phyloP scores from a whole-genome alignment of 2,329 filamentous ascomycete genomes.

The Sporothrix brasiliensis region DNA sequence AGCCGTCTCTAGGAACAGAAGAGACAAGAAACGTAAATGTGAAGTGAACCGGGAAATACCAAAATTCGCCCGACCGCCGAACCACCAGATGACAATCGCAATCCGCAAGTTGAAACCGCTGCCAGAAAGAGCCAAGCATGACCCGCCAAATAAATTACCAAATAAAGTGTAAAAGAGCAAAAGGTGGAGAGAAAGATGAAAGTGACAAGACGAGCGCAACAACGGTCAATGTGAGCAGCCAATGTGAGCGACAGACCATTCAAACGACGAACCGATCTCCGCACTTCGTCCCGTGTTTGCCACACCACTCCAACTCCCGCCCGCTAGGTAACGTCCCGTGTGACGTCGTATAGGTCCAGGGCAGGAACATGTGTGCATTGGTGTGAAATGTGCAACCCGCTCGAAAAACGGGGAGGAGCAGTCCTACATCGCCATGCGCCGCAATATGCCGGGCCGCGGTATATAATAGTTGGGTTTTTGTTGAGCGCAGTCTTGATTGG shows the following conservation, averaged over 20 bases:
- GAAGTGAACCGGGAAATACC: constrained; percentile 8
- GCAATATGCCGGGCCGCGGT: constrained; percentile 4
- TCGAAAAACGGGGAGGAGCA: no score
- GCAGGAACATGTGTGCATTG: not conserved
- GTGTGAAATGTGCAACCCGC: no score
- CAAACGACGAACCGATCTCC: not conserved
- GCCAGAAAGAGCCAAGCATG: not conserved
- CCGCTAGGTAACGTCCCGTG: constrained; percentile 14
- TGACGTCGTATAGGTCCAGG: constrained; percentile 17
- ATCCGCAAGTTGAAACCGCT: not conserved
- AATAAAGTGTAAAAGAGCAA: not conserved
- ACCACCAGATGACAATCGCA: not conserved
- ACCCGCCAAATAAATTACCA: constrained; percentile 14
- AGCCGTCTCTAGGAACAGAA: not conserved
- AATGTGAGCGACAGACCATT: not conserved
- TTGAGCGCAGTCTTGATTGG: not conserved
- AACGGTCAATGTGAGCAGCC: not conserved
- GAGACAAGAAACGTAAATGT: not conserved
- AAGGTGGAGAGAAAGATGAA: not conserved
- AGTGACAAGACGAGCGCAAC: not conserved
- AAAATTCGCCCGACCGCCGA: not conserved
- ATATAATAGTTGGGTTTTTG: not conserved
- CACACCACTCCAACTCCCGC: constrained; percentile 5
- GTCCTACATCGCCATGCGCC: constrained; percentile 18
- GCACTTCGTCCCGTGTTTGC: constrained; percentile 4